Evolutionary conservation across 2,329 filamentous ascomycete genomes (phyloP).

Genomic region (Scopulariopsis brevicaulis): DNA sequence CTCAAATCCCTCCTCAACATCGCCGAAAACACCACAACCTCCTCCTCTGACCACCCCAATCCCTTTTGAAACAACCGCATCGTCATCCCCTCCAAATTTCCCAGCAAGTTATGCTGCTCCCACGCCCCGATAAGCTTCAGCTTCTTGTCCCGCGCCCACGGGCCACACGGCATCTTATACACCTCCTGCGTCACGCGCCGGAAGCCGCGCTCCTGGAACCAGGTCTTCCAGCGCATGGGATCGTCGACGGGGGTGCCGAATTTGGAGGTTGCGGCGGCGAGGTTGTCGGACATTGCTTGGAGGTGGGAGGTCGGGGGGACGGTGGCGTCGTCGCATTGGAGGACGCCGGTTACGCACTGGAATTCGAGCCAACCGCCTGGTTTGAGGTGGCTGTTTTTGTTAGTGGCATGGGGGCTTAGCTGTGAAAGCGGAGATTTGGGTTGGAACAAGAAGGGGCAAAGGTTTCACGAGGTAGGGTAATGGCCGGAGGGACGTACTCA

Average conservation of each 20-base stretch:
- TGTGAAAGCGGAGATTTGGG: too few species aligned
- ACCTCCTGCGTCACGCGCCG: conserved; percentile 12
- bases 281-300: conserved; percentile 14
- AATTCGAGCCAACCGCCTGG: conserved; percentile 38
- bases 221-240: conserved; percentile 11
- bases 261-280: conserved; percentile 15
- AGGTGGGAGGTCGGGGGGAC: conserved; percentile 14
- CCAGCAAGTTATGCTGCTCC: conserved; percentile 20
- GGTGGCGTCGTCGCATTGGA: conserved; percentile 17
- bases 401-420: conserved; percentile 25
- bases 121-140: conserved; percentile 33
- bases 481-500: conserved; percentile 10
- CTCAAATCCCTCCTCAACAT: conserved; percentile 21
- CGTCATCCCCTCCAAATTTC: conserved; percentile 22
- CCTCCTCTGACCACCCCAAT: conserved; percentile 21
- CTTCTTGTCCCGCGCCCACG: conserved; percentile 30
- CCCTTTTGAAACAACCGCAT: conserved; percentile 24
- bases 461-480: background rate
- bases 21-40: conserved; percentile 20
- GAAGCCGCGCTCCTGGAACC: conserved; percentile 15
- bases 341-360: conserved; percentile 26
- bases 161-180: conserved; percentile 25
- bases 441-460: background rate
- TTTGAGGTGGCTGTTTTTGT: conserved; percentile 31
- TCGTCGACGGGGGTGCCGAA: conserved; percentile 17